A percentile compares a stretch with the other conserved stretches of the same genome.
Evolutionary conservation across 331 rosid species (phyloP).

Genomic region (Acacia pycnantha): DNA sequence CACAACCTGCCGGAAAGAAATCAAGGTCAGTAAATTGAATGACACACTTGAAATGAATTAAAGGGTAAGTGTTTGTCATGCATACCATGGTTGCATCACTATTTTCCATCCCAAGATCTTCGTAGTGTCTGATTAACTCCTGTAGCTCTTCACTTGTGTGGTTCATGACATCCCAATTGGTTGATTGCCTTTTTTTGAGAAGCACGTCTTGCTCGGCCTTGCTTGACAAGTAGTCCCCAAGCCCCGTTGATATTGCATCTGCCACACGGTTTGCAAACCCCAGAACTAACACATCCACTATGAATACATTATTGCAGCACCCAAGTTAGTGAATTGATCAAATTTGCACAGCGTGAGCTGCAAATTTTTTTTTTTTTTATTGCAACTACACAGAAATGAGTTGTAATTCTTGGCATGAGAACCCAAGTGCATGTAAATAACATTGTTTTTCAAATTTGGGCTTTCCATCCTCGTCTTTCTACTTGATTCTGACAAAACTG

Average conservation of each 20-base stretch:
- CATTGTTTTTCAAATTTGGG: no score
- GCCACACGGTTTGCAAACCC: constrained; percentile 77
- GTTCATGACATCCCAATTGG: constrained; percentile 56
- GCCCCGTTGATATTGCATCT: constrained; percentile 77
- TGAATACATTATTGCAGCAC: neutral
- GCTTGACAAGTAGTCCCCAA: constrained; percentile 56
- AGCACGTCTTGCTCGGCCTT: constrained; percentile 48
- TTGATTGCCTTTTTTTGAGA: constrained; percentile 38
- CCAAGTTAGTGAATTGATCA: neutral
- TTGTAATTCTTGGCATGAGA: neutral
- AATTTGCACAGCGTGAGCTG: neutral
- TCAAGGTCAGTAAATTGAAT: neutral
- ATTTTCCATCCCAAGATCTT: constrained; percentile 56
- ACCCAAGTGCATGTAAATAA: neutral
- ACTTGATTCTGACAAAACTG: no score
- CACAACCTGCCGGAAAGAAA: constrained; percentile 52
- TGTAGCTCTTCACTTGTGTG: constrained; percentile 30
- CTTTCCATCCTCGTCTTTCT: no score
- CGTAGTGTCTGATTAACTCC: constrained; percentile 44
- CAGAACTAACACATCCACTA: constrained; percentile 61
- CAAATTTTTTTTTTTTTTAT: neutral
- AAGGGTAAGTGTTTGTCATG: neutral
- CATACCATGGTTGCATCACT: constrained; percentile 50
- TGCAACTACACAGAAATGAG: neutral
- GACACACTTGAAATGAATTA: neutral